A percentile compares a stretch with the other conserved stretches of the same genome.
Evolutionary conservation across 768 basidiomycete species (phyloP).

Genomic region (Boletus sp.): DNA sequence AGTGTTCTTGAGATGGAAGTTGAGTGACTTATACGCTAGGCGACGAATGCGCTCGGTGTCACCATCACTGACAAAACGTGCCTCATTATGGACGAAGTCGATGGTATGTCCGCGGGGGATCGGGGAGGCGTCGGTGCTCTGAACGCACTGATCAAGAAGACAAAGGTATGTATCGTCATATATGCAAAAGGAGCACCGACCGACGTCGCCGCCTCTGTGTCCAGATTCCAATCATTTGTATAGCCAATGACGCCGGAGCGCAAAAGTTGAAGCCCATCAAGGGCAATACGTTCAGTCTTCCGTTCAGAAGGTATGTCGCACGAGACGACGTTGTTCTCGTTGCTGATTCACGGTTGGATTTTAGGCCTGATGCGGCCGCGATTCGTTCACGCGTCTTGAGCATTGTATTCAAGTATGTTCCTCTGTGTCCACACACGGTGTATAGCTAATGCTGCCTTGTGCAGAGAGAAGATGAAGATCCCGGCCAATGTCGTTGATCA

Average conservation of each 20-base stretch:
- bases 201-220: not conserved
- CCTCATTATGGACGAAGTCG: conserved; percentile 99
- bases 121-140: conserved; percentile 94
- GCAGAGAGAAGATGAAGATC: conserved; percentile 90
- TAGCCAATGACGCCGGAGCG: conserved; percentile 86
- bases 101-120: conserved; percentile 98
- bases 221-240: conserved; percentile 95
- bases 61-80: conserved; percentile 76
- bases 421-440: not conserved
- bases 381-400: conserved; percentile 86
- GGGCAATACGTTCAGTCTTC: conserved; percentile 65
- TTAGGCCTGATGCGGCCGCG: conserved; percentile 70
- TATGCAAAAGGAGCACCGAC: not conserved
- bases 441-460: not conserved
- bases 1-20: not conserved
- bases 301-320: conserved; percentile 67
- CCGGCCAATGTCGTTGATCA: conserved; percentile 90
- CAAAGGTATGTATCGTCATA: conserved; percentile 50
- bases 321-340: not conserved
- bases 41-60: conserved; percentile 67
- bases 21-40: conserved; percentile 29
- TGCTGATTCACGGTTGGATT: not conserved
- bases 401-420: conserved; percentile 81
- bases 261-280: conserved; percentile 88
- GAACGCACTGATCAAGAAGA: conserved; percentile 89